phyloP scores from a whole-genome alignment of 352 stramenopile species.

The Labyrinthula sp. region DNA sequence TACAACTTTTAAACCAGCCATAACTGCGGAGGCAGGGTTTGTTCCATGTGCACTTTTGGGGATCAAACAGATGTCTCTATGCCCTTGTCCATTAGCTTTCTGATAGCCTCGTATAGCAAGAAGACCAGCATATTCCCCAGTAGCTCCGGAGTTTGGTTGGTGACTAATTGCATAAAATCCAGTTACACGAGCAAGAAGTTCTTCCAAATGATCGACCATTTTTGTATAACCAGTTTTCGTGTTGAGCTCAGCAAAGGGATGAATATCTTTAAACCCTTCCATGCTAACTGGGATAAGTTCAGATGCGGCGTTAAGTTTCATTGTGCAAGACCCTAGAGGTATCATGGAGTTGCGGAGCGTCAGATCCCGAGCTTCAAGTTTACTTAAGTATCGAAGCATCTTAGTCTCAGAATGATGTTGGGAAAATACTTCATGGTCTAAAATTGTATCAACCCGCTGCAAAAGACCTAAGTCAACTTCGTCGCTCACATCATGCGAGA shows the following conservation, averaged over 20 bases:
- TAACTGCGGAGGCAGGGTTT: constrained; percentile 84
- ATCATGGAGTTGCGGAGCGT: constrained; percentile 99
- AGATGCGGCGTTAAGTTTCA: constrained; percentile 95
- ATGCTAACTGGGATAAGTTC: constrained; percentile 91
- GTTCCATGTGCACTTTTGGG: constrained; percentile 93
- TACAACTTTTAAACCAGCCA: constrained; percentile 90
- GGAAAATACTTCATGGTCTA: constrained; percentile 86
- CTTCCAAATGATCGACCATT: constrained; percentile 84
- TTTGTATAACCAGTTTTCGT: constrained; percentile 83
- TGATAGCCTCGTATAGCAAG: constrained; percentile 88
- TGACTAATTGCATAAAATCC: constrained; percentile 86
- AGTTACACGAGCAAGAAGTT: constrained; percentile 86
- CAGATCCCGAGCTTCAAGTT: constrained; percentile 90
- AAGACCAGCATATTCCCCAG: constrained; percentile 90
- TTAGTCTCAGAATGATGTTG: constrained; percentile 70
- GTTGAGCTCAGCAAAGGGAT: constrained; percentile 83
- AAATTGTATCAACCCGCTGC: too few species aligned
- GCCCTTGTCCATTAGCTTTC: constrained; percentile 55
- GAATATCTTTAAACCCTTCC: constrained; percentile 85
- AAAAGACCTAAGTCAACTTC: too few species aligned
- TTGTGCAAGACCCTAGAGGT: constrained; percentile 95
- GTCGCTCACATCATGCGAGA: not conserved
- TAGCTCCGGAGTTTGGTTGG: constrained; percentile 89
- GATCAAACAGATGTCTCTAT: constrained; percentile 93
- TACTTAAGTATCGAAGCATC: constrained; percentile 92